Evolutionary conservation across 2,329 filamentous ascomycete genomes (phyloP).

Genomic region (Trichoderma aggressivum): DNA sequence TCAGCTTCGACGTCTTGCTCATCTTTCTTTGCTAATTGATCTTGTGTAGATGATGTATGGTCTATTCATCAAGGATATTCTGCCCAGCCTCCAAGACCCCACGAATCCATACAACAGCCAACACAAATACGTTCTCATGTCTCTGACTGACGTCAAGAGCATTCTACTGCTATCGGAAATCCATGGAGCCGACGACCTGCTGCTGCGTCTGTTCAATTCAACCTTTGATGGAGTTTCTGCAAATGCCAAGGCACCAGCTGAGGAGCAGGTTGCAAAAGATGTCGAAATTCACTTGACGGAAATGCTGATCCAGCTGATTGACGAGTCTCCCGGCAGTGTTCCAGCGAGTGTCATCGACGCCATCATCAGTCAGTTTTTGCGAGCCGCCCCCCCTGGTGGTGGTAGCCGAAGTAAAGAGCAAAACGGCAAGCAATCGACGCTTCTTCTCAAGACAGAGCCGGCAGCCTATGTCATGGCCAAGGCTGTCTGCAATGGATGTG

Average conservation of each 20-base stretch:
- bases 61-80: conserved; percentile 76
- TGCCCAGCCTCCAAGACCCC: conserved; percentile 82
- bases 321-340: conserved; percentile 71
- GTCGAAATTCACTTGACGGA: conserved; percentile 90
- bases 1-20: background rate
- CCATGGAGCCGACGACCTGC: conserved; percentile 73
- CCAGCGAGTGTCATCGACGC: conserved; percentile 83
- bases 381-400: conserved; percentile 70
- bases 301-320: conserved; percentile 78
- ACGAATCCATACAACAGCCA: conserved; percentile 88
- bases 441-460: conserved; percentile 83
- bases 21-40: conserved; percentile 15
- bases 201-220: conserved; percentile 76
- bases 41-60: conserved; percentile 78
- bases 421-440: conserved; percentile 75
- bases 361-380: conserved; percentile 91
- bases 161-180: conserved; percentile 89
- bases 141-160: conserved; percentile 89
- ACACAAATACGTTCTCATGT: conserved; percentile 86
- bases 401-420: conserved; percentile 56
- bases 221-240: conserved; percentile 91
- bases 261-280: conserved; percentile 85
- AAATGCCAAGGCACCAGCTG: conserved; percentile 68
- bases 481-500: conserved; percentile 81
- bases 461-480: conserved; percentile 96